phyloP scores from a whole-genome alignment of 306 rosid genomes.

The Gastrolobium villosum region DNA sequence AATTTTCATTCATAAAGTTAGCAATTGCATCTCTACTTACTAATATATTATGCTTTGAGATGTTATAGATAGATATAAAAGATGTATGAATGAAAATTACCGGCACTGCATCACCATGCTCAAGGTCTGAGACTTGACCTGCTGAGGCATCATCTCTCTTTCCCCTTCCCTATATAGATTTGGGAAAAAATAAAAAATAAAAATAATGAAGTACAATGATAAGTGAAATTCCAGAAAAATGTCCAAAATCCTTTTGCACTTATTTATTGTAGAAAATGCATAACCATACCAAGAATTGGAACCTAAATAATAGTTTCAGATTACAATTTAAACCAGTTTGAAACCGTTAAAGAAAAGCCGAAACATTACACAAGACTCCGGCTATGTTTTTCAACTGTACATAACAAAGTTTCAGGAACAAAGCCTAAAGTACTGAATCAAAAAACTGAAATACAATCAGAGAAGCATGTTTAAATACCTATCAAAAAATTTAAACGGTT shows the following conservation, averaged over 20 bases:
- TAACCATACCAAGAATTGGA: conserved; percentile 5
- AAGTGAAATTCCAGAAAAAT: conserved; percentile 33
- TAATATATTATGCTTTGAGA: conserved; percentile 18
- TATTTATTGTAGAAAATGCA: conserved; percentile 3
- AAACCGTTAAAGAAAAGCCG: neutral
- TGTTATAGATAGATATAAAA: conserved; percentile 1
- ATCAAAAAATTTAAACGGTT: neutral
- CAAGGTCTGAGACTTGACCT: conserved; percentile 64
- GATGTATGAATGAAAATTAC: conserved; percentile 48
- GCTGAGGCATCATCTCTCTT: conserved; percentile 52
- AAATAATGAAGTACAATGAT: conserved; percentile 14
- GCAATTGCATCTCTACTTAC: neutral
- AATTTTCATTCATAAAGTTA: conserved; percentile 46
- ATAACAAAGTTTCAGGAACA: neutral
- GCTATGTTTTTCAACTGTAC: neutral
- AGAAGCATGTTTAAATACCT: neutral
- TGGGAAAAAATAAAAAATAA: neutral
- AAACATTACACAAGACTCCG: neutral
- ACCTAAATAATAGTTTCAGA: neutral
- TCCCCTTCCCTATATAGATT: conserved; percentile 52
- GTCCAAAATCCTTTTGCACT: conserved; percentile 1
- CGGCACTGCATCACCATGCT: conserved; percentile 72
- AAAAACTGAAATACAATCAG: neutral
- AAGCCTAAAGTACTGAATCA: neutral
- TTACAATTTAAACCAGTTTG: neutral